Evolutionary conservation across 2,329 filamentous ascomycete species (phyloP).

Genomic region (Gnomoniopsis sp.): DNA sequence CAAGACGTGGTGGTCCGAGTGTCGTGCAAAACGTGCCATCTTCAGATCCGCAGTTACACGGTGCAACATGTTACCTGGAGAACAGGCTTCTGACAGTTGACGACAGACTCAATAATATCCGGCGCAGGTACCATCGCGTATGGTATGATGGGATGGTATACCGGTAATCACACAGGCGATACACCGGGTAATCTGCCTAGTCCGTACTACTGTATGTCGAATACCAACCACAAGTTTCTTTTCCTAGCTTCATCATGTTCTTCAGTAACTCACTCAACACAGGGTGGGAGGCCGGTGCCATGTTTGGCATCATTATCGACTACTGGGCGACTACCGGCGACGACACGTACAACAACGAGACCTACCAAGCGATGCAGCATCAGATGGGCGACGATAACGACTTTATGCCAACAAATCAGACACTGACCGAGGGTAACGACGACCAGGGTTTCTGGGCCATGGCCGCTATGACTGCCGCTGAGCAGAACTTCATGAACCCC

Average conservation of each 20-base stretch:
- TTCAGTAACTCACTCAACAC: not conserved
- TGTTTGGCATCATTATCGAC: constrained; percentile 62
- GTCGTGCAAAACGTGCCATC: not conserved
- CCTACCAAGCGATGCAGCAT: constrained; percentile 48
- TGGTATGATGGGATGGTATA: constrained; percentile 44
- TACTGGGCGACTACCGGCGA: constrained; percentile 64
- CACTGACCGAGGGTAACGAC: constrained; percentile 57
- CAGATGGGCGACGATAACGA: constrained; percentile 51
- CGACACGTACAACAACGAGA: constrained; percentile 50
- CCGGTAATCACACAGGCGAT: constrained; percentile 41
- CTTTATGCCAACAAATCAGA: constrained; percentile 55
- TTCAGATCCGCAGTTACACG: not conserved
- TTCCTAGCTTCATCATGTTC: not conserved
- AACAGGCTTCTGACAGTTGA: not conserved
- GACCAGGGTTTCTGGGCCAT: constrained; percentile 71
- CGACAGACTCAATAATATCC: constrained; percentile 30
- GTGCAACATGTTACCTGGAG: not conserved
- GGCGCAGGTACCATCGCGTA: constrained; percentile 37
- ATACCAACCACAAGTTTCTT: not conserved
- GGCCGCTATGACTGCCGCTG: constrained; percentile 64
- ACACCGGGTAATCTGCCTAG: constrained; percentile 47
- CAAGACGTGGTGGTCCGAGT: too few species aligned
- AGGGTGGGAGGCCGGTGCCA: constrained; percentile 59
- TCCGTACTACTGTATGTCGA: constrained; percentile 51
- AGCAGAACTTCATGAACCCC: constrained; percentile 60